phyloP scores from a whole-genome alignment of 2,329 filamentous ascomycete genomes.

The Nigrospora oryzae region DNA sequence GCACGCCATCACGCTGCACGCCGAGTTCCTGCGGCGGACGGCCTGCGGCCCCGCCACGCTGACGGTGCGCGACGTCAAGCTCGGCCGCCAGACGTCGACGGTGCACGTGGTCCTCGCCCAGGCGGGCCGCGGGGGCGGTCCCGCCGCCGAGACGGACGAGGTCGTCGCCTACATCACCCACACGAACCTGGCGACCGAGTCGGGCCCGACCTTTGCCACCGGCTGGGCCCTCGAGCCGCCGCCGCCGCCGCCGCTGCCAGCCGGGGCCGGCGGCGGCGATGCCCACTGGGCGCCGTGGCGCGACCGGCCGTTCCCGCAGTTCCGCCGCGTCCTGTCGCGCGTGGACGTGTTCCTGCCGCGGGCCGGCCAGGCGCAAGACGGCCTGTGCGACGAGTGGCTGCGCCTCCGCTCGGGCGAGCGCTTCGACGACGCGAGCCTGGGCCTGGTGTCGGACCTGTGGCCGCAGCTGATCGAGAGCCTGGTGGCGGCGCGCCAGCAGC shows the following conservation, averaged over 20 bases:
- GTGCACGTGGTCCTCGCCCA: constrained; percentile 20
- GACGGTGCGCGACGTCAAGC: constrained; percentile 19
- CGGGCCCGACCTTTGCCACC: constrained; percentile 42
- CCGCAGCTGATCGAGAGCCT: constrained; percentile 15
- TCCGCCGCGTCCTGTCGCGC: constrained; percentile 15
- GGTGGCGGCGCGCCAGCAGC: constrained; percentile 5
- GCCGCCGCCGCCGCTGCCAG: constrained; percentile 12
- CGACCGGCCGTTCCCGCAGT: constrained; percentile 11
- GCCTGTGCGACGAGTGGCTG: constrained; percentile 20
- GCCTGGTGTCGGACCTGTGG: constrained; percentile 19
- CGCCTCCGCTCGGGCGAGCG: constrained; percentile 16
- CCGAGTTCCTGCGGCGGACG: constrained; percentile 23
- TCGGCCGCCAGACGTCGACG: constrained; percentile 24
- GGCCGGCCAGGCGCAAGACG: constrained; percentile 9
- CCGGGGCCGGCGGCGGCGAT: constrained; percentile 14
- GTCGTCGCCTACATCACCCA: constrained; percentile 59
- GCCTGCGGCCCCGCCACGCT: constrained; percentile 16
- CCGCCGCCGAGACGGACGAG: constrained; percentile 40
- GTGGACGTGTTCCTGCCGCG: constrained; percentile 14
- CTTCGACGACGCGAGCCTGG: constrained; percentile 15
- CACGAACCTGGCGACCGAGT: constrained; percentile 50
- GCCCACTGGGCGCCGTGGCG: constrained; percentile 11
- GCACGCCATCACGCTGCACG: constrained; percentile 18
- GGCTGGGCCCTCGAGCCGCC: constrained; percentile 36
- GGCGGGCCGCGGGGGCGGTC: not conserved